phyloP scores from a whole-genome alignment of 192 early-diverging fungal genomes.

The Podila verticillata region DNA sequence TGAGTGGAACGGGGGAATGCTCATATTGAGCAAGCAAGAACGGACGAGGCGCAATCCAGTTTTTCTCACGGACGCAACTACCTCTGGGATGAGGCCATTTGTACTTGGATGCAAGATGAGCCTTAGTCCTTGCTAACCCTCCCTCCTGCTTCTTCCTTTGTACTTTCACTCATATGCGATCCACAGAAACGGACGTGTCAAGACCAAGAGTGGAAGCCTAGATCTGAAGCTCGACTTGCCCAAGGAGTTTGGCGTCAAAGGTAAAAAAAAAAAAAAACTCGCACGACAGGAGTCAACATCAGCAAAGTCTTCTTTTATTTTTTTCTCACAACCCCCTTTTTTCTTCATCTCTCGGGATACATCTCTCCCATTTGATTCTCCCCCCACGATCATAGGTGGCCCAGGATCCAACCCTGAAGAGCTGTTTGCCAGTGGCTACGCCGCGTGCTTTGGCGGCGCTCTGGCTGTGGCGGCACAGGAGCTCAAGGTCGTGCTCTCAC shows the following conservation, averaged over 20 bases:
- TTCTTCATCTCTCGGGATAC: not conserved
- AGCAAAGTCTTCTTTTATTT: not conserved
- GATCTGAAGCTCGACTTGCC: constrained; percentile 61
- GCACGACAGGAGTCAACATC: not conserved
- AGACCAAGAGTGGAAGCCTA: constrained; percentile 60
- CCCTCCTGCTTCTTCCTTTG: too few relatives aligned
- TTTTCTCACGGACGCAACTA: constrained; percentile 25
- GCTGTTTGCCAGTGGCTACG: constrained; percentile 64
- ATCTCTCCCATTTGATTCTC: not conserved
- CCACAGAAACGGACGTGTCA: constrained; percentile 61
- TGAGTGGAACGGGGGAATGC: too few relatives aligned
- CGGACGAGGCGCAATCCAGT: not conserved
- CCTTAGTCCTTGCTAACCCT: not conserved
- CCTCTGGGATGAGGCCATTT: not conserved
- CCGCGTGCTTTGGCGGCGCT: constrained; percentile 69
- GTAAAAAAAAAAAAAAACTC: not conserved
- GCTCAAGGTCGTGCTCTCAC: constrained; percentile 55
- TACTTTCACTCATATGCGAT: not conserved
- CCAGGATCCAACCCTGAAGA: constrained; percentile 69
- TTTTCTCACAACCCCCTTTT: not conserved
- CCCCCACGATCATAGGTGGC: constrained; percentile 35
- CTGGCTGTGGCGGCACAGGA: constrained; percentile 59
- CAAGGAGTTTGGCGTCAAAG: constrained; percentile 59
- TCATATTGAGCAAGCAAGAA: too few relatives aligned
- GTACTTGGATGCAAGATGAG: not conserved